Percentiles rank a stretch among this genome's conserved stretches.
Conservation (phyloP, 2,329 filamentous ascomycete species). For the Alternaria sp. region DNA sequence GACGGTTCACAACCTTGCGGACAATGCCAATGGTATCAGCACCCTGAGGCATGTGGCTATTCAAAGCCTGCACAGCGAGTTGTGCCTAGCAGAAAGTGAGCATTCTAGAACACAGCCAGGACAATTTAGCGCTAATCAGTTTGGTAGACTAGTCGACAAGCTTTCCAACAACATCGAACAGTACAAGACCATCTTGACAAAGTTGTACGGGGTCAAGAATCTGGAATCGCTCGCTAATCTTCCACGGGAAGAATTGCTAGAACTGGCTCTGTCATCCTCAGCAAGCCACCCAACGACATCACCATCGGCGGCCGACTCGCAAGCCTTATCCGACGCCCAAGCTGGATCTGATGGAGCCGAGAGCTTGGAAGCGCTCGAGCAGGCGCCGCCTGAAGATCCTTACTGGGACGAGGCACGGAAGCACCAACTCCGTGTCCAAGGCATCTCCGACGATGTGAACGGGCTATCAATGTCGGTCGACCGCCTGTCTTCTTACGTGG, state of each 20-base stretch:
- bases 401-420: slow-evolving; percentile 70
- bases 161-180: slow-evolving; percentile 58
- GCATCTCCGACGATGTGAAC: slow-evolving; percentile 73
- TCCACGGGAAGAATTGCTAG: slow-evolving; percentile 54
- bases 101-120: slow-evolving; percentile 6
- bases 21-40: slow-evolving; percentile 81
- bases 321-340: slow-evolving; percentile 46
- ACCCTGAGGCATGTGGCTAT: slow-evolving; percentile 79
- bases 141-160: slow-evolving; percentile 64
- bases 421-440: slow-evolving; percentile 51
- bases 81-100: slow-evolving; percentile 78
- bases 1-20: slow-evolving; percentile 82
- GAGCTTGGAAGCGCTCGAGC: slow-evolving; percentile 68
- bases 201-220: slow-evolving; percentile 52
- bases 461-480: slow-evolving; percentile 68
- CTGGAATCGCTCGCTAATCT: slow-evolving; percentile 49
- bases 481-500: slow-evolving; percentile 70
- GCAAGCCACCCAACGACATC: slow-evolving; percentile 41
- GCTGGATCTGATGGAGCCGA: slow-evolving; percentile 56
- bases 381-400: slow-evolving; percentile 68
- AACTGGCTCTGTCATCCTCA: slow-evolving; percentile 52
- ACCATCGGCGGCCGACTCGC: slow-evolving; percentile 34
- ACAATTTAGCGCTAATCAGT: slow-evolving; percentile 54
- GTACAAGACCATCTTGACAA: slow-evolving; percentile 51
- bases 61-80: slow-evolving; percentile 79